Conservation (phyloP, 2,329 filamentous ascomycete species). For the Nigrograna mackinnonii region DNA sequence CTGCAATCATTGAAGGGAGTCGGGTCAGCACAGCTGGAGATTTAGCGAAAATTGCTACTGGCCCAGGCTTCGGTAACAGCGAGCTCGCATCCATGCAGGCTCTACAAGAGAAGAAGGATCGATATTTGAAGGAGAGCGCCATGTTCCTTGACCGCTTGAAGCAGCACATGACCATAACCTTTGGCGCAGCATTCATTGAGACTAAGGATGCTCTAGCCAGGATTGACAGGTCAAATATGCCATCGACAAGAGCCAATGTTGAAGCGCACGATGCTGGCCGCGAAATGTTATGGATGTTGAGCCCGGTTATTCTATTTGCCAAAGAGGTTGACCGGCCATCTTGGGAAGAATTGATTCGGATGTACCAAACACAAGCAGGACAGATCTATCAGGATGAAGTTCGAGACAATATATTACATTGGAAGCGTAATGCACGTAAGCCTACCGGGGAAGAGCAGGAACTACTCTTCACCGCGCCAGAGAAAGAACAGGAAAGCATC, state of each 20-base stretch:
- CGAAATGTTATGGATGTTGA: slow-evolving; percentile 82
- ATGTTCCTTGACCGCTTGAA: slow-evolving; percentile 79
- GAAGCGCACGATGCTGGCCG: slow-evolving; percentile 72
- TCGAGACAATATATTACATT: slow-evolving; percentile 73
- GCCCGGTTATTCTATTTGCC: slow-evolving; percentile 83
- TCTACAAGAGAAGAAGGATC: slow-evolving; percentile 90
- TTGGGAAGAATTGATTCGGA: slow-evolving; percentile 78
- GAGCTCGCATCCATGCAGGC: slow-evolving; percentile 85
- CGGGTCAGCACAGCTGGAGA: slow-evolving; percentile 48
- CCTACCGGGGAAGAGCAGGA: slow-evolving; percentile 77
- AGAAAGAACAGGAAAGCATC: slow-evolving; percentile 81
- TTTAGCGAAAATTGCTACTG: slow-evolving; percentile 38
- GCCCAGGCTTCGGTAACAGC: slow-evolving; percentile 69
- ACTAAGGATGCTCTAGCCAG: slow-evolving; percentile 63
- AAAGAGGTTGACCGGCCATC: slow-evolving; percentile 80
- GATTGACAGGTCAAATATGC: slow-evolving; percentile 50
- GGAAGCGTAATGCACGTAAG: slow-evolving; percentile 80
- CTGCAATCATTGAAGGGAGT: slow-evolving; percentile 65
- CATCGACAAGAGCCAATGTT: slow-evolving; percentile 65
- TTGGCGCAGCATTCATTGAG: slow-evolving; percentile 74
- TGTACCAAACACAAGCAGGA: slow-evolving; percentile 78
- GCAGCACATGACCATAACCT: slow-evolving; percentile 80
- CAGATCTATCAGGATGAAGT: slow-evolving; percentile 83
- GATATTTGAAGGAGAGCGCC: slow-evolving; percentile 76
- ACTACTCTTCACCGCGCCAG: slow-evolving; percentile 84